These are phyloP conservation scores for Ceratonia siliqua DNA, from an alignment of 306 rosid species.

Conservation along the genomic window DNA sequence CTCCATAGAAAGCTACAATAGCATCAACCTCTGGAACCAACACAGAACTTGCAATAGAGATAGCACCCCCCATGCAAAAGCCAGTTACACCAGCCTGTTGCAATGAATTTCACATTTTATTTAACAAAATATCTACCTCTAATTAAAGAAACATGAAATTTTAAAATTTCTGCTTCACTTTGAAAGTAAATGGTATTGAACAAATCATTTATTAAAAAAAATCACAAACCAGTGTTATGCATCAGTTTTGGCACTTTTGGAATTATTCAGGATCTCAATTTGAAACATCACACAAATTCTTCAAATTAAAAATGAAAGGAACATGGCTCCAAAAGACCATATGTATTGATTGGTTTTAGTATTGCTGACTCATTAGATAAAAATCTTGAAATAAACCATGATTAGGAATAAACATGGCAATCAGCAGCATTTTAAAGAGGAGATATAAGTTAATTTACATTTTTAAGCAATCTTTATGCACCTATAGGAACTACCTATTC, in stretches of 20 bases:
- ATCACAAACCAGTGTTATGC: neutral
- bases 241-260: neutral
- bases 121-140: neutral
- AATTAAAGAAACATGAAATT: neutral
- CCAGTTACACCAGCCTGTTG: constrained; percentile 93
- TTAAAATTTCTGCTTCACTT: neutral
- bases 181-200: neutral
- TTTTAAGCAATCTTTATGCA: constrained; percentile 3
- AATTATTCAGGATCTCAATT: neutral
- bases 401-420: neutral
- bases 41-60: constrained; percentile 93
- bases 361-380: constrained; percentile 1
- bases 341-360: neutral
- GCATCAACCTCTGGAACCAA: constrained; percentile 82
- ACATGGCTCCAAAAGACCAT: constrained; percentile 2
- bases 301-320: constrained; percentile 1
- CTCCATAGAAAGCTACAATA: constrained; percentile 90
- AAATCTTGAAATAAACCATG: neutral
- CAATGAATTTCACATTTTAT: constrained; percentile 5
- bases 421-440: neutral
- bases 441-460: neutral
- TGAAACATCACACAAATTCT: neutral
- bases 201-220: too few relatives aligned
- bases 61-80: constrained; percentile 99
- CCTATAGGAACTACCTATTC: neutral